Evolutionary conservation across 2,329 filamentous ascomycete species (phyloP).

Genomic region (Aspergillus sp.): DNA sequence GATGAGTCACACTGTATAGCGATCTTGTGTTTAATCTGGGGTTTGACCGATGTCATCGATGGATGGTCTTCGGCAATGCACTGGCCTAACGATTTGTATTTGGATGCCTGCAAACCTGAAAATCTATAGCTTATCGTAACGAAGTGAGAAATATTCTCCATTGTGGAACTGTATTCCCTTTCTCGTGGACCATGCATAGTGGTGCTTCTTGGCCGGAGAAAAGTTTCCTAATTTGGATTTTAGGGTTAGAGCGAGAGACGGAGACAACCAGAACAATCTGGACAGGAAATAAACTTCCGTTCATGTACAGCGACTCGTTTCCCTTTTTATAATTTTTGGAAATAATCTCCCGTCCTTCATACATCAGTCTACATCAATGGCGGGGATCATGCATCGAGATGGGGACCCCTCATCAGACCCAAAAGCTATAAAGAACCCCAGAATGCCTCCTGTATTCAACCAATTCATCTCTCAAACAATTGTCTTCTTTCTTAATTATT

Average conservation of each 20-base stretch:
- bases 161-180: too few relatives aligned
- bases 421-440: not conserved
- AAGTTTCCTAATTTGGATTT: not conserved
- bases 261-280: fast-evolving
- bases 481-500: not conserved
- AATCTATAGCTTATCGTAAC: too few relatives aligned
- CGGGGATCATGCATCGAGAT: too few relatives aligned
- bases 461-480: not conserved
- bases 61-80: too few relatives aligned
- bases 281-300: not conserved
- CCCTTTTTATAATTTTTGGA: not conserved
- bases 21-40: not conserved
- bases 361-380: not conserved
- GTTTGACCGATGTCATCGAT: not conserved
- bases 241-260: not conserved
- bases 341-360: not conserved
- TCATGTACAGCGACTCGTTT: not conserved
- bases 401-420: not conserved
- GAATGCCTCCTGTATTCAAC: not conserved
- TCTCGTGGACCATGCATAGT: too few relatives aligned
- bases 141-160: too few relatives aligned
- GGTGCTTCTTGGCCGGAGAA: not conserved
- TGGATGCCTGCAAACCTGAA: too few relatives aligned
- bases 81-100: too few relatives aligned
- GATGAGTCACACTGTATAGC: not conserved